Evolutionary conservation across 306 rosid genomes (phyloP).

Genomic region (Rubus idaeus): DNA sequence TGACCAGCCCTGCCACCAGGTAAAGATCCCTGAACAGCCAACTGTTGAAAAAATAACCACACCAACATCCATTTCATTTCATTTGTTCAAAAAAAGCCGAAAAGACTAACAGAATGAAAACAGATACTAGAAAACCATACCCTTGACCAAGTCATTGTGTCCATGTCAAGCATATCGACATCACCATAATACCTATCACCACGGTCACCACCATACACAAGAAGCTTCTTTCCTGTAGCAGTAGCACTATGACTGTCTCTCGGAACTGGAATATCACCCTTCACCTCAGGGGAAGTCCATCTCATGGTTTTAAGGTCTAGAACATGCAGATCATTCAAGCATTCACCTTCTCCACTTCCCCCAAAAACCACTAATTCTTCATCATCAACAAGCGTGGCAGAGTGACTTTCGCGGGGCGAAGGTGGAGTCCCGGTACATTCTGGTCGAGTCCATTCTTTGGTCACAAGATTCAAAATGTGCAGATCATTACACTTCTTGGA

Average conservation of each 20-base stretch:
- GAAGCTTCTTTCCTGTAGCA: slow-evolving; percentile 71
- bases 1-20: slow-evolving; percentile 96
- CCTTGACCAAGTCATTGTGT: slow-evolving; percentile 82
- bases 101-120: not conserved
- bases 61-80: slow-evolving; percentile 11
- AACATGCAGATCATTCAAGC: slow-evolving; percentile 81
- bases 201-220: slow-evolving; percentile 90
- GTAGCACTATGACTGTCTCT: slow-evolving; percentile 84
- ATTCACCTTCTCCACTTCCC: slow-evolving; percentile 96
- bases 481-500: slow-evolving; percentile 80
- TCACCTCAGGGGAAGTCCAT: slow-evolving; percentile 68
- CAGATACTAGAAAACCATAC: slow-evolving; percentile 33
- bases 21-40: slow-evolving; percentile 79
- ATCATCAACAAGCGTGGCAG: slow-evolving; percentile 68
- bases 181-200: slow-evolving; percentile 86
- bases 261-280: slow-evolving; percentile 81
- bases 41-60: slow-evolving; percentile 41
- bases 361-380: slow-evolving; percentile 79
- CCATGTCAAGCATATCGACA: slow-evolving; percentile 75
- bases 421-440: slow-evolving; percentile 77
- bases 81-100: not conserved
- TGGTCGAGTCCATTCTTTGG: slow-evolving; percentile 71
- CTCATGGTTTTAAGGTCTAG: slow-evolving; percentile 70
- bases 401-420: slow-evolving; percentile 89
- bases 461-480: slow-evolving; percentile 63